phyloP scores from a whole-genome alignment of 139 green algal genomes.

The Coccomyxa sp. region DNA sequence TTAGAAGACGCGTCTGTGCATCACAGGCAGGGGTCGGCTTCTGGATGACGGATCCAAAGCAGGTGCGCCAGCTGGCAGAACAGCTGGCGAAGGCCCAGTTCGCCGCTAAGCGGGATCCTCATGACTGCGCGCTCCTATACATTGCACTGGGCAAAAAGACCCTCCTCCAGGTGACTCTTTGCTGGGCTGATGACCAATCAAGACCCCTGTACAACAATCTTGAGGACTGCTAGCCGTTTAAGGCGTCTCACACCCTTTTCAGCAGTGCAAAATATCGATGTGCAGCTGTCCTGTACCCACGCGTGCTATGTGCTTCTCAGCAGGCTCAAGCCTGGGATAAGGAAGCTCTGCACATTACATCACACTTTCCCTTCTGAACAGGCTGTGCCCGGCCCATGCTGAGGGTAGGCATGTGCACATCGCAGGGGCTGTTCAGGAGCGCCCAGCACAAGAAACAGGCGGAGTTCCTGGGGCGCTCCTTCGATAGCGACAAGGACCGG shows the following conservation, averaged over 20 bases:
- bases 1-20: no score
- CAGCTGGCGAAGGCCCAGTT: constrained; percentile 72
- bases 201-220: no score
- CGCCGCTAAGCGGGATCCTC: constrained; percentile 54
- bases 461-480: constrained; percentile 83
- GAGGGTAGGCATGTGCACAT: neutral
- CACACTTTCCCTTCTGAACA: no score
- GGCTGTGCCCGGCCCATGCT: neutral
- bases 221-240: no score
- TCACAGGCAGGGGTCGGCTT: constrained; percentile 67
- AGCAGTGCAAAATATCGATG: no score
- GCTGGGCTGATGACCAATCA: no score
- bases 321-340: no score
- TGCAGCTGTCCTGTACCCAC: no score
- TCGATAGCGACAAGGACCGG: constrained; percentile 40
- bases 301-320: no score
- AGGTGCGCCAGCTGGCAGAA: constrained; percentile 44
- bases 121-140: constrained; percentile 82
- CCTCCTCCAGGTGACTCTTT: constrained; percentile 45
- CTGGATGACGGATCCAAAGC: constrained; percentile 64
- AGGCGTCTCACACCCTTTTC: no score
- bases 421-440: constrained; percentile 65
- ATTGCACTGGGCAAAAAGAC: constrained; percentile 60
- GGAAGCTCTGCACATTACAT: no score
- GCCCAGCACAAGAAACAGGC: constrained; percentile 55